phyloP scores from a whole-genome alignment of 352 stramenopile genomes.

The Phytopythium sindhum region DNA sequence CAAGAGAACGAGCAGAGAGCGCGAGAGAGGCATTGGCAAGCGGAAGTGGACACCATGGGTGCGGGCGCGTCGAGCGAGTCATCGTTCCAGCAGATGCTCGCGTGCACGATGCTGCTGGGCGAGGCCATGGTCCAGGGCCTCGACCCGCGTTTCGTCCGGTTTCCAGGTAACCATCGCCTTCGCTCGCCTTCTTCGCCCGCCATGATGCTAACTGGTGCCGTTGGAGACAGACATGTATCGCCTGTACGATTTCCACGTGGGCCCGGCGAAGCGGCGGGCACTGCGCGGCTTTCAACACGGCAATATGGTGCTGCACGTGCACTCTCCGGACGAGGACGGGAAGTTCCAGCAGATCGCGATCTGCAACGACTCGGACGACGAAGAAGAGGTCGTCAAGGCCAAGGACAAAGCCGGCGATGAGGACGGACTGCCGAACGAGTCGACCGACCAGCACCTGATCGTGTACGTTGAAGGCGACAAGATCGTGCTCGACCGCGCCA shows the following conservation, averaged over 20 bases:
- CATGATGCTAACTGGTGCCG: neutral
- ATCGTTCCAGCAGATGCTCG: conserved; percentile 81
- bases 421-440: conserved; percentile 17
- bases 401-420: conserved; percentile 12
- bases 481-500: conserved; percentile 65
- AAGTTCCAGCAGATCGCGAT: conserved; percentile 49
- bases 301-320: conserved; percentile 66
- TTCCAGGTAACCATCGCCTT: conserved; percentile 38
- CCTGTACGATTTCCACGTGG: conserved; percentile 81
- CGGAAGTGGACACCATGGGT: conserved; percentile 34
- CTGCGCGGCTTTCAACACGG: conserved; percentile 45
- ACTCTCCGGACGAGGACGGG: conserved; percentile 39
- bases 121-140: conserved; percentile 80
- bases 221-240: conserved; percentile 59
- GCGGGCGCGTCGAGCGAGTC: conserved; percentile 63
- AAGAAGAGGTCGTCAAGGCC: conserved; percentile 9
- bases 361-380: conserved; percentile 15
- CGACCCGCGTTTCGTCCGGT: conserved; percentile 73
- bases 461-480: conserved; percentile 68
- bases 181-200: neutral
- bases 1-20: neutral
- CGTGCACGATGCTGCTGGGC: conserved; percentile 80
- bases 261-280: conserved; percentile 47
- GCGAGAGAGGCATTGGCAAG: neutral
- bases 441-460: conserved; percentile 50